Evolutionary conservation across 441 rosid species (phyloP).

Genomic region (Gossypium aridum): DNA sequence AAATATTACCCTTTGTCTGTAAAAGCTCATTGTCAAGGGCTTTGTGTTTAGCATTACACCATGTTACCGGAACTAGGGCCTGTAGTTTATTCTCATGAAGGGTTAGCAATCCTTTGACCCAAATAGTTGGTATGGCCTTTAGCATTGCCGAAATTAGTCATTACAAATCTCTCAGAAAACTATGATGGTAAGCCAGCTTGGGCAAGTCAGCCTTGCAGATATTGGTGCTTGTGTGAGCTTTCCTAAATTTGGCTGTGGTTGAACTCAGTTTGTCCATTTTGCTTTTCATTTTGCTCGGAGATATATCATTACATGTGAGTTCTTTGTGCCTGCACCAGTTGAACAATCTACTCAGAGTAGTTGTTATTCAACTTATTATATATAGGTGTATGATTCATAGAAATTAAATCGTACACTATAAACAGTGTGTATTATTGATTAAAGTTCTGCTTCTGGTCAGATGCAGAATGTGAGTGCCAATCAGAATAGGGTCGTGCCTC

Average conservation of each 20-base stretch:
- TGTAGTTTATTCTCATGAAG: not conserved
- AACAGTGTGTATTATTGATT: not conserved
- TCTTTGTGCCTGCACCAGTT: not conserved
- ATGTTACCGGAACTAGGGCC: not conserved
- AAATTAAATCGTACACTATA: not conserved
- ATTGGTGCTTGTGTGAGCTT: not conserved
- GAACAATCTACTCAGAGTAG: not conserved
- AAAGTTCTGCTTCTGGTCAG: slow-evolving; percentile 7
- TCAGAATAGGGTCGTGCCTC: slow-evolving; percentile 23
- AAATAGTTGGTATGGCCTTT: not conserved
- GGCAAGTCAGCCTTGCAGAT: not conserved
- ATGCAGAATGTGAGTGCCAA: slow-evolving; percentile 23
- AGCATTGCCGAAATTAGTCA: not conserved
- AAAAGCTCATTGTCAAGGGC: not conserved
- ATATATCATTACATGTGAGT: not conserved
- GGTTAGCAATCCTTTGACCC: not conserved
- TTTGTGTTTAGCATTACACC: not conserved
- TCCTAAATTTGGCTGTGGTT: not conserved
- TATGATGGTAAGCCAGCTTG: not conserved
- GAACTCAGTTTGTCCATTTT: not conserved
- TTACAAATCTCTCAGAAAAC: not conserved
- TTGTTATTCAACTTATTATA: not conserved
- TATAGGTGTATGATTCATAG: not conserved
- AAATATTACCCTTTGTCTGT: not conserved
- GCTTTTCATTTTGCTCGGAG: not conserved